A percentile compares a stretch with the other conserved stretches of the same genome.
Conservation (phyloP, 352 stramenopile species). For the Blastocystis sp. region DNA sequence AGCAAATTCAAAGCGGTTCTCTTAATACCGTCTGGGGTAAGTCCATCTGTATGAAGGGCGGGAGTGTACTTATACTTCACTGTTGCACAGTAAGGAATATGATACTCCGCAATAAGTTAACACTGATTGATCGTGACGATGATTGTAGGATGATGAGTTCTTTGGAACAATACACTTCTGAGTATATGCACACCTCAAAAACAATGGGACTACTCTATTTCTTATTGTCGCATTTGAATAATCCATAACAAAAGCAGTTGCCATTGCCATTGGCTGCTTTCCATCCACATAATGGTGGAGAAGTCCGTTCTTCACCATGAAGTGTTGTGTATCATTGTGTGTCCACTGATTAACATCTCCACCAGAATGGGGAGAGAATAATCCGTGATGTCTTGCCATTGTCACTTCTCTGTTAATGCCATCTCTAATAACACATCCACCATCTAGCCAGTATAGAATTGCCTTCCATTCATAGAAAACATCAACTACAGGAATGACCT, state of each 20-base stretch:
- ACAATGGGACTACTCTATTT: background rate
- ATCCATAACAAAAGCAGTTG: slow-evolving; percentile 10
- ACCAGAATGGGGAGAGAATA: slow-evolving; percentile 2
- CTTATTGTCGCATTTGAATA: background rate
- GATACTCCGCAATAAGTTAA: background rate
- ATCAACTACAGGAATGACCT: slow-evolving; percentile 8
- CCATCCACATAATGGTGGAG: background rate
- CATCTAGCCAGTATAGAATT: background rate
- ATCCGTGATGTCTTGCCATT: background rate
- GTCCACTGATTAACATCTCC: slow-evolving; percentile 4
- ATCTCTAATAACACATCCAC: background rate
- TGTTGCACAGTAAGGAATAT: background rate
- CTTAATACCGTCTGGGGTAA: no score
- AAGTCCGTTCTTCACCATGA: background rate
- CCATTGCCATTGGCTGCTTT: background rate
- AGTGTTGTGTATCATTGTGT: background rate
- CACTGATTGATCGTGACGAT: slow-evolving; percentile 17
- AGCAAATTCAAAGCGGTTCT: no score
- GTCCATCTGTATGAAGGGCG: background rate
- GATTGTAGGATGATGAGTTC: background rate
- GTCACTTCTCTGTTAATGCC: slow-evolving; percentile 2
- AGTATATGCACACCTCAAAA: slow-evolving; percentile 28
- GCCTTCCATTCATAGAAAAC: background rate
- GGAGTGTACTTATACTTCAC: background rate
- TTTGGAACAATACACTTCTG: slow-evolving; percentile 36